Base-by-base conservation (phyloP, 352 stramenopile genomes). In the Globisporangium orthogonon region DNA sequence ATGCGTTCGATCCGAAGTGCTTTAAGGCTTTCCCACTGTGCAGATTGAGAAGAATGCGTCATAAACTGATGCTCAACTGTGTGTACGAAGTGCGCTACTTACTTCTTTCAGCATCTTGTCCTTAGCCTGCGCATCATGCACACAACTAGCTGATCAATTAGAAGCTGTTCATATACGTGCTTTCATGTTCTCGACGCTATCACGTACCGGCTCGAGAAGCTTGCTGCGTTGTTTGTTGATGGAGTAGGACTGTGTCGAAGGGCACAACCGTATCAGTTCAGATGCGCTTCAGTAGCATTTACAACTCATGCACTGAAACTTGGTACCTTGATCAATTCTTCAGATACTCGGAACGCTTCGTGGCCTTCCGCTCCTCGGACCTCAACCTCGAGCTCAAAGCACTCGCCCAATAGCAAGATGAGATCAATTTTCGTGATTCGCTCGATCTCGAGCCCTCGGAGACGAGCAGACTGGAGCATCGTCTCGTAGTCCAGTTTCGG, bases 361-460 rank as follows among this genome's bases (percentile, higher is more conserved):
- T 88, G 78, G 0, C 74, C 75, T 4, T 48, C 46, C 31, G 79
- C 67, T 0, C 77, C 78, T 47, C 68, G 72, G 0, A 84, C 4
- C 45, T 90, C 74, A 9, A 72, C 51, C 58, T 98, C 90, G 11
- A 97, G 61, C 40, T 80, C 66, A 54, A 97, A 92, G 58, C 90
- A 95, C 37, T 93, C 76, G 49, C 84, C 75, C 3, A 98, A 59
- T 0, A 83, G 52, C 5, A 89, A 60, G 1, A 94, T 70, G 56
- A 98, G 70, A 50, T 97, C 74, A 61, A 91, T 79, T 67, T 96
- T 97, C 15, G 83, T 97, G 29, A 87, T 79, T 2, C 83, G 70
- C 7, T 86, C 78, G n/a, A 89, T 58, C 6, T 77, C 55, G 14
- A 97, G 74, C 2, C 91, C 90, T 23, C 94, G 83, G 23, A 83